Evolutionary conservation across 2,329 filamentous ascomycete genomes (phyloP).

Genomic region (Polytolypa hystricis): DNA sequence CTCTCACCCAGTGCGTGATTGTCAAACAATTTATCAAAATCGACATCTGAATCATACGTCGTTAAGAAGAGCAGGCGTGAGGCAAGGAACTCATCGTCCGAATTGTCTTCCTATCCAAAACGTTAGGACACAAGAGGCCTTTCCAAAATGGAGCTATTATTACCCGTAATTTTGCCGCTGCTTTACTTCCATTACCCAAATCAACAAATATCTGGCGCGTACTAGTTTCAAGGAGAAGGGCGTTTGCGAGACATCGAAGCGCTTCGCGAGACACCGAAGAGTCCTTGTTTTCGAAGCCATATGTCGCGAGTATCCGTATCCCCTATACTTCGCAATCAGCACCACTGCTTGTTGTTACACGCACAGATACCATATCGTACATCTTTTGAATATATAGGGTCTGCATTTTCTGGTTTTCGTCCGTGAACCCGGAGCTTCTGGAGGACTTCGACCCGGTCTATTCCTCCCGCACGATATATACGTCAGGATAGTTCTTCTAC

Average conservation of each 20-base stretch:
- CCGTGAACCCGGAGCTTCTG: slow-evolving; percentile 66
- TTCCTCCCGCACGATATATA: no score
- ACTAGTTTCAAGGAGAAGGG: slow-evolving; percentile 57
- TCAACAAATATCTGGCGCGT: slow-evolving; percentile 65
- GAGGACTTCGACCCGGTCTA: slow-evolving; percentile 34
- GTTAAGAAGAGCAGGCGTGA: slow-evolving; percentile 70
- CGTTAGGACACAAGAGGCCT: not conserved
- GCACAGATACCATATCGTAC: slow-evolving; percentile 46
- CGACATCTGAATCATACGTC: slow-evolving; percentile 63
- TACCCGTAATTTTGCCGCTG: slow-evolving; percentile 58
- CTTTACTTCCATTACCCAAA: slow-evolving; percentile 54
- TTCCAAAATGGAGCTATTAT: slow-evolving; percentile 4
- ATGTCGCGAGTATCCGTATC: slow-evolving; percentile 57
- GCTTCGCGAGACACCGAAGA: slow-evolving; percentile 59
- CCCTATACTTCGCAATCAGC: no score
- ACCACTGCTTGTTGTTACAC: no score
- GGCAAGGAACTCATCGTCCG: slow-evolving; percentile 76
- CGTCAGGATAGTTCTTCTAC: slow-evolving; percentile 6
- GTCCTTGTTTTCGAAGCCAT: slow-evolving; percentile 60
- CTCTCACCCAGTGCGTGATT: slow-evolving; percentile 56
- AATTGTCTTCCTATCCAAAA: slow-evolving; percentile 46
- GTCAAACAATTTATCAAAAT: slow-evolving; percentile 55
- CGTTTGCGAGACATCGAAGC: slow-evolving; percentile 74
- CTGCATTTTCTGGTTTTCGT: slow-evolving; percentile 58
- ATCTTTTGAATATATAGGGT: slow-evolving; percentile 72